Evolutionary conservation across 1,284 basidiomycete genomes (phyloP).

Genomic region (Cystobasidium sp.): DNA sequence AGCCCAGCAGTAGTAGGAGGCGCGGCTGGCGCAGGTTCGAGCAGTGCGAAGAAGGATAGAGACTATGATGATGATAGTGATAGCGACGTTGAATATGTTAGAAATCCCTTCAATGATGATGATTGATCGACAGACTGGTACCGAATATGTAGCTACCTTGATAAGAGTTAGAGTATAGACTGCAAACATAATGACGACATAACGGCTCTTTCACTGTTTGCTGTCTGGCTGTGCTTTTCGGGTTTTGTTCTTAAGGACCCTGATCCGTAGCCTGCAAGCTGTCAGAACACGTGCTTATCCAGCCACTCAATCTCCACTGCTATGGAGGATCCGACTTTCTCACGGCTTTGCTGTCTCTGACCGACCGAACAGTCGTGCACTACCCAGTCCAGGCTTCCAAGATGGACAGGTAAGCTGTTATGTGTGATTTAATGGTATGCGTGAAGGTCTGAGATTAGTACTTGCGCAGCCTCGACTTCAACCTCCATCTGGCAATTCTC

Average conservation of each 20-base stretch:
- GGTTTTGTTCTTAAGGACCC: no score
- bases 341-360: not conserved
- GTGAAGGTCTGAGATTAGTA: no score
- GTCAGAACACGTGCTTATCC: no score
- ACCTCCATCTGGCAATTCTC: conserved; percentile 79
- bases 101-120: conserved; percentile 44
- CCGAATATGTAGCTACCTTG: not conserved
- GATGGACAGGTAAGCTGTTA: conserved; percentile 20
- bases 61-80: conserved; percentile 36
- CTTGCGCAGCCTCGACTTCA: conserved; percentile 60
- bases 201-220: no score
- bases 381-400: not conserved
- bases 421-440: no score
- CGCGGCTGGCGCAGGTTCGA: not conserved
- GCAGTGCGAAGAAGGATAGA: conserved; percentile 12
- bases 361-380: not conserved
- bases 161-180: not conserved
- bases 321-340: no score
- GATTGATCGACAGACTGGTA: conserved; percentile 2
- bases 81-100: conserved; percentile 42
- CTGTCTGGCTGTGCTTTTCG: no score
- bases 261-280: no score
- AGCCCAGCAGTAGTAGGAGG: conserved; percentile 9
- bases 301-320: no score
- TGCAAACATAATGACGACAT: no score